Conservation (phyloP, 225 moss, liverwort and hornwort genomes). For the Takakia lepidozioides region DNA sequence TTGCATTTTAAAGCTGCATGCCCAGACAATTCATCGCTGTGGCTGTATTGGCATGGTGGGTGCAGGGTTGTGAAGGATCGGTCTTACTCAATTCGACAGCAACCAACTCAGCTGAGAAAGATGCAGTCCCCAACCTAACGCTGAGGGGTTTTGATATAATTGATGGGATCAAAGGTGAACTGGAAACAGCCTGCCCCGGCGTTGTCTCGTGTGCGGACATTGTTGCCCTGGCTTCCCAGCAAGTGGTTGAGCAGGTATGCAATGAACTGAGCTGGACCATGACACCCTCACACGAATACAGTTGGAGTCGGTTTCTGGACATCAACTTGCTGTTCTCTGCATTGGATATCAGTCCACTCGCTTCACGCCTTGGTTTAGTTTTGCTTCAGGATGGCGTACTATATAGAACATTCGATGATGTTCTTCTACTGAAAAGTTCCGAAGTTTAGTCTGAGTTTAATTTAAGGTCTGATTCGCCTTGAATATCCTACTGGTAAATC, state of each 20-base stretch:
- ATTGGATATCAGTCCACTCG: too few species aligned
- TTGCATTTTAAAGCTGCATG: too few species aligned
- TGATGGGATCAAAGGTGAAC: slow-evolving; percentile 34
- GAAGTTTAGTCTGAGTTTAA: too few species aligned
- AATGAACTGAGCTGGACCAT: too few species aligned
- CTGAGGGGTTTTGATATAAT: slow-evolving; percentile 37
- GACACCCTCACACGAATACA: too few species aligned
- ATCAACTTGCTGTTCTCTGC: too few species aligned
- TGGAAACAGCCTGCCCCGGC: slow-evolving; percentile 38
- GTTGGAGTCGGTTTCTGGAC: too few species aligned
- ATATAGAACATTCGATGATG: neutral
- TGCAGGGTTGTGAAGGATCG: slow-evolving; percentile 50
- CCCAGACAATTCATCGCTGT: neutral
- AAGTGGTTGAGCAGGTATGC: slow-evolving; percentile 37
- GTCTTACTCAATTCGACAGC: slow-evolving; percentile 40
- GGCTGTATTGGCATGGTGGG: neutral
- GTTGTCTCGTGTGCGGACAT: slow-evolving; percentile 52
- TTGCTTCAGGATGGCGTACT: too few species aligned
- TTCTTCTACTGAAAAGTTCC: neutral
- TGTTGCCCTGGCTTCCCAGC: slow-evolving; percentile 38
- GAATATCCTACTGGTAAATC: too few species aligned
- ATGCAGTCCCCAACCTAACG: slow-evolving; percentile 42
- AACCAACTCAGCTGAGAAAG: slow-evolving; percentile 34
- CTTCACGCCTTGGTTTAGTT: too few species aligned
- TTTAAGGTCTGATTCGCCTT: too few species aligned